A percentile compares a stretch with the other conserved stretches of the same genome.
Evolutionary conservation across 495 filamentous ascomycete genomes (phyloP).

Genomic region (Apiosordaria backusii): DNA sequence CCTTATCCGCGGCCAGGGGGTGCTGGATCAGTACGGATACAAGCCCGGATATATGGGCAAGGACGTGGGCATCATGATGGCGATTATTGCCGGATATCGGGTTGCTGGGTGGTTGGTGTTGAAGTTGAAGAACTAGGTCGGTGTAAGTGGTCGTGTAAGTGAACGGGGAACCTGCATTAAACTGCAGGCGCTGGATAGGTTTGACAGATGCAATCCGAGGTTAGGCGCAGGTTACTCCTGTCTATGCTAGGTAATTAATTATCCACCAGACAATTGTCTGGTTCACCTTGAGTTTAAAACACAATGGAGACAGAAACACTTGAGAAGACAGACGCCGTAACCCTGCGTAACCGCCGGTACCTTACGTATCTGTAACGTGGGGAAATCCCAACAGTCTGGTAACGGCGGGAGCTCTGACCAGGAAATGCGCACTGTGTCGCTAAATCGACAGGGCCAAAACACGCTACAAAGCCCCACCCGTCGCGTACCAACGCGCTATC

Average conservation of each 20-base stretch:
- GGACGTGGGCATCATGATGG: conserved; percentile 72
- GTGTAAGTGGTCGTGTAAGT: neutral
- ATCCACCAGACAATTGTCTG: neutral
- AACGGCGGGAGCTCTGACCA: neutral
- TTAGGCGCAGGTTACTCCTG: neutral
- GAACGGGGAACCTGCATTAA: neutral
- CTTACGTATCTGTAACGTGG: neutral
- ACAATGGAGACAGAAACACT: neutral
- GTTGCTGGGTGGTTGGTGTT: conserved; percentile 49
- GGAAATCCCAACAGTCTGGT: neutral
- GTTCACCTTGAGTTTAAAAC: neutral
- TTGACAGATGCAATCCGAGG: neutral
- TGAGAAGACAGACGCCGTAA: neutral
- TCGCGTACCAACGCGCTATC: neutral
- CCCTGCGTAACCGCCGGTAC: neutral
- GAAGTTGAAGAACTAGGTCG: conserved; percentile 29
- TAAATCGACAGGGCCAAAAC: neutral
- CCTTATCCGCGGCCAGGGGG: conserved; percentile 61
- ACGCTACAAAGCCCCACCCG: neutral
- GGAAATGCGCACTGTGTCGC: neutral
- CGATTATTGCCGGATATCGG: conserved; percentile 69
- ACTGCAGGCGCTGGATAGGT: neutral
- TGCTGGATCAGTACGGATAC: conserved; percentile 67
- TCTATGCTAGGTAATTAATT: neutral
- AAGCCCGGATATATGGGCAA: conserved; percentile 57